Evolutionary conservation across 1,139 yeast genomes (phyloP), one percentile per base, ranked within the genome.

Genomic region (Meyerozyma elateridarum): DNA sequence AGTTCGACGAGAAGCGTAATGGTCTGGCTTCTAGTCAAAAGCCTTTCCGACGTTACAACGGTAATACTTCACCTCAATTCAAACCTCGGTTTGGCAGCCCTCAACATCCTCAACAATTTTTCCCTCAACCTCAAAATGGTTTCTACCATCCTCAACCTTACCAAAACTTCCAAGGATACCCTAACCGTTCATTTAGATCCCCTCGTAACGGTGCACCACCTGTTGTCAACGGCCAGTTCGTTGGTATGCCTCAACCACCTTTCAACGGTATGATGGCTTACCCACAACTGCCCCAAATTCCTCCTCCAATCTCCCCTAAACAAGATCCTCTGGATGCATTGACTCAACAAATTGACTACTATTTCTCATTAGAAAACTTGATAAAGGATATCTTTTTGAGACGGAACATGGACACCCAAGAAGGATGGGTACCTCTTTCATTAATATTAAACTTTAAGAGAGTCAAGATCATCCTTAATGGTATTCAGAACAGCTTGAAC

Each of bases 311-410:
- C 41, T 63, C 71, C 28, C 73, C 73, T 24, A 61, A 66, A 48
- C 73, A 66, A 48, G 67, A 66, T 40, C 74, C 73, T 22, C 58
- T 56, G 40, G 58, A 60, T 44, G 73, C 73, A 28, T 67, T 64
- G 52, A 69, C 69, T 17, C 74, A 73, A 46, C 96, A 88, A 66
- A 65, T 88, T 37, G 91, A 85, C 53, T 91, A 89, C 64, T 91
- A 91, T 59, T 83, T 91, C 59, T 81, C 93, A 17, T 71, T 81
- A 35, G 95, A 88, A 49, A 91, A 91, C 60, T 70, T 91, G 57
- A 70, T 85, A 47, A 83, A 85, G 60, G 96, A 87, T 56, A 64
- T 83, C 37, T 85, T 61, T 54, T 66, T 87, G 53, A 76, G 95
- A 56, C 75, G 76, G 46, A 85, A 81, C 49, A 85, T 87, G 95